These are phyloP conservation scores for Nemania sp. DNA, from an alignment of 2,329 filamentous ascomycete species.

Conservation along the genomic window DNA sequence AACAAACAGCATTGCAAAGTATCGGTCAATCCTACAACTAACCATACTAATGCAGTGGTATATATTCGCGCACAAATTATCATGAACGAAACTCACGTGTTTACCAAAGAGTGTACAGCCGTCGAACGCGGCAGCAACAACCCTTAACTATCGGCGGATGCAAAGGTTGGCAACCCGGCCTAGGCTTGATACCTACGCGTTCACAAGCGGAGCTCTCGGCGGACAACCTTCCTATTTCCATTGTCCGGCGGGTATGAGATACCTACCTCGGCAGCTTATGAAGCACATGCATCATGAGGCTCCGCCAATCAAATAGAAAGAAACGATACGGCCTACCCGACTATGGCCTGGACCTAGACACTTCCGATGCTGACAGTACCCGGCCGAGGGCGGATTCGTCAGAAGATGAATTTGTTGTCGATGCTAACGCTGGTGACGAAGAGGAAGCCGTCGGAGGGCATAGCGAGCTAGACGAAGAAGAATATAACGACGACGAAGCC, in stretches of 20 bases:
- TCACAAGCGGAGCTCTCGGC: constrained; percentile 22
- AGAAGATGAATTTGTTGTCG: constrained; percentile 36
- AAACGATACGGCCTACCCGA: constrained; percentile 34
- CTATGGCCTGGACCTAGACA: constrained; percentile 23
- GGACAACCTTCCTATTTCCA: constrained; percentile 13
- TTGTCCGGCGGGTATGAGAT: constrained; percentile 8
- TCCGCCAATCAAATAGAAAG: constrained; percentile 37
- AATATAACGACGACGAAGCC: constrained; percentile 2
- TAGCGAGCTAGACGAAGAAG: constrained; percentile 6
- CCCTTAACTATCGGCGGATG: background rate
- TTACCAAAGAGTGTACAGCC: background rate
- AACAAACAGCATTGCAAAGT: too few relatives aligned
- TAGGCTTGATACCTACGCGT: constrained; percentile 1
- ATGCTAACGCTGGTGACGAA: constrained; percentile 19
- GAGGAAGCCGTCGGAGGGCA: constrained; percentile 13
- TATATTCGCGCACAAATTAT: background rate
- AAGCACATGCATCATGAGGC: constrained; percentile 33
- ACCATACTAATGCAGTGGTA: too few relatives aligned
- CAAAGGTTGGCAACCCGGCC: background rate
- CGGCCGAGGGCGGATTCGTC: constrained; percentile 26
- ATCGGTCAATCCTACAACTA: too few relatives aligned
- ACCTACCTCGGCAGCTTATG: constrained; percentile 12
- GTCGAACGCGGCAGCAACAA: background rate
- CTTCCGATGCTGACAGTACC: constrained; percentile 33
- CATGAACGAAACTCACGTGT: background rate